Percentiles rank a stretch among this genome's conserved stretches.
These are phyloP conservation scores for Epichloe typhina DNA, from an alignment of 2,329 filamentous ascomycete genomes.

Conservation along the genomic window DNA sequence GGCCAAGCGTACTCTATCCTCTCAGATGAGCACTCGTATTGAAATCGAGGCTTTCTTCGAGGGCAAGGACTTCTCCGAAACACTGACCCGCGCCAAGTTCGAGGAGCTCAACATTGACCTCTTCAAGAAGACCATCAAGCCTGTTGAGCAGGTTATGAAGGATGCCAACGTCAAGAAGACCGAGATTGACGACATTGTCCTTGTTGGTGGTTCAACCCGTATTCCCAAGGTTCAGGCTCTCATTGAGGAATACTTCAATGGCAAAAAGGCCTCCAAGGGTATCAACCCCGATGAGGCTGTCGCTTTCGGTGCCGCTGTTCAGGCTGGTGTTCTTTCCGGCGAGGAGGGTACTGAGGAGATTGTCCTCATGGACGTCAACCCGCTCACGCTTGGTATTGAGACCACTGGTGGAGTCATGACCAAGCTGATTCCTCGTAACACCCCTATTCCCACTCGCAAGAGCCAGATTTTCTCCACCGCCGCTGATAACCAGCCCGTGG, in stretches of 20 bases:
- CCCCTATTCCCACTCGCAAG: conserved; percentile 89
- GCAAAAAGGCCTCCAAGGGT: conserved; percentile 98
- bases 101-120: conserved; percentile 98
- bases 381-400: conserved; percentile 90
- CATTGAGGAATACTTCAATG: conserved; percentile 87
- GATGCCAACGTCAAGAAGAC: conserved; percentile 95
- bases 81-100: conserved; percentile 95
- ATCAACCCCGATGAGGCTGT: conserved; percentile 99
- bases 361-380: conserved; percentile 96
- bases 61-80: conserved; percentile 97
- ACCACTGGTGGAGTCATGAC: conserved; percentile 97
- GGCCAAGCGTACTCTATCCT: conserved; percentile 95
- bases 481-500: conserved; percentile 90
- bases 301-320: conserved; percentile 91
- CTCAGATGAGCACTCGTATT: conserved; percentile 83
- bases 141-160: conserved; percentile 96
- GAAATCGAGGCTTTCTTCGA: conserved; percentile 97
- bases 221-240: conserved; percentile 94
- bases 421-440: conserved; percentile 90
- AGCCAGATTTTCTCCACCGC: conserved; percentile 96
- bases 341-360: conserved; percentile 69
- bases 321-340: conserved; percentile 87
- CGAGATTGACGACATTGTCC: conserved; percentile 91
- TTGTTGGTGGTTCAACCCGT: conserved; percentile 97
- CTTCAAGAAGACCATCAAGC: conserved; percentile 99